Base-by-base conservation (phyloP, 2,329 filamentous ascomycete species). In the Pseudodiploospora longispora region DNA sequence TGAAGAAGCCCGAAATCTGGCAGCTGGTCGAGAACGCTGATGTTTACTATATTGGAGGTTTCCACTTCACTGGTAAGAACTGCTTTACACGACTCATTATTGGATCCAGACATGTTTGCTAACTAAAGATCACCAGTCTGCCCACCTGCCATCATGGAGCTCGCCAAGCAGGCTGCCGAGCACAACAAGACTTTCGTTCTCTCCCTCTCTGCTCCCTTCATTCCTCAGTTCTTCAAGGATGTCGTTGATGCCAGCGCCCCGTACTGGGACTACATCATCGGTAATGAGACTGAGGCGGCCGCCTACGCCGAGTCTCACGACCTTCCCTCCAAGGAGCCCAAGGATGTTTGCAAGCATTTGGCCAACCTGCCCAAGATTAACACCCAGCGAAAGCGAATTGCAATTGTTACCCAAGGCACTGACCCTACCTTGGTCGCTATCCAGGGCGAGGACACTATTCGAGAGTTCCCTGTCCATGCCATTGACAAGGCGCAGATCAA, bases 191-290 rank as follows among this genome's bases (percentile, higher is more conserved):
- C 76, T 50, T 95, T 97, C 67, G 80, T 90, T 57, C 82, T 98
- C 56, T 94, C 89, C 55, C 80, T 98, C 49, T 93, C 88, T 41
- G 93, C 93, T 6, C 93, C 93, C 48, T 98, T 98, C 75, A 95
- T 98, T 60, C 74, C 85, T 34, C 85, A 95, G 64, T 95, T 96
- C 78, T 98, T 97, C 84, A 96, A 96, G 76, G 90, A 96, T 40
- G 85, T 82, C 53, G 80, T 98, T 39, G 88, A 95, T 68, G 82
- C 82, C 58, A 84, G 86, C 43, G 75, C 88, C 42, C 85, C 86
- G 30, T 96, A 95, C 80, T 94, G 89, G 76, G 90, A 97, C 72
- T 94, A 91, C 69, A 75, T 97, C 50, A 86, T 98, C 65, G 91
- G 90, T 61, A 98, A 98, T 72, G 93, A 98, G 81, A 86, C 87